Base-by-base conservation (phyloP, 208 protist species). In the Leishmania tarentolae region DNA sequence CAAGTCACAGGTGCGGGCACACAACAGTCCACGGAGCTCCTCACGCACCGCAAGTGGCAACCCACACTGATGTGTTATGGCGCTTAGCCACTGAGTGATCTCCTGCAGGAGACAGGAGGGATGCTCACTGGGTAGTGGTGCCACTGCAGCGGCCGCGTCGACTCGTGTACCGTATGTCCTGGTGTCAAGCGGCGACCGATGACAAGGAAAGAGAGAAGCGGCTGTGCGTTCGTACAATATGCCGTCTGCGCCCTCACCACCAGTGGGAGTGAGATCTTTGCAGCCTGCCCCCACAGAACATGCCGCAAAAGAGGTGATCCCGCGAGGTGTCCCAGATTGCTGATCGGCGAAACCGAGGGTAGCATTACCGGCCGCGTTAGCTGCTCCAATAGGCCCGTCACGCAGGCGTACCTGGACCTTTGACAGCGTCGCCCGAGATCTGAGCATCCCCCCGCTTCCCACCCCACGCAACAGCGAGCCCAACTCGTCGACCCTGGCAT, bases 1-100 rank as follows among this genome's bases (percentile, higher is more conserved):
- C 35, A 78, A 5, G 31, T 85, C 81, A 28, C 5, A 28, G 8
- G 57, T 0, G 42, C 81, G 81, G 42, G 70, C 61, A 8, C 24
- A 59, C 71, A 85, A 66, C 28, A 85, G 76, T 5, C 76, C 81
- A 4, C 47, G 56, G 1, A 85, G 52, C 63, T 85, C 81, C 57
- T 59, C 71, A 24, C 52, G 42, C 9, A 68, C 61, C 17, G 28
- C 40, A 42, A 13, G 59, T 17, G 76, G 28, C 46, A 81, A n/a
- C 35, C 42, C 37, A 65, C 81, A 85, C 63, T 75, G 76, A 15
- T 85, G 44, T 11, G 68, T 68, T 7, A 81, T 56, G 19, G 59
- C 47, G 0, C 11, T 0, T 40, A 85, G 76, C 81, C 81, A 85
- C 71, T 46, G 21, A 31, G 81, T 75, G 1, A 50, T 78, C 21